Base-by-base conservation (phyloP, 768 basidiomycete species). In the Suillus weaverae region DNA sequence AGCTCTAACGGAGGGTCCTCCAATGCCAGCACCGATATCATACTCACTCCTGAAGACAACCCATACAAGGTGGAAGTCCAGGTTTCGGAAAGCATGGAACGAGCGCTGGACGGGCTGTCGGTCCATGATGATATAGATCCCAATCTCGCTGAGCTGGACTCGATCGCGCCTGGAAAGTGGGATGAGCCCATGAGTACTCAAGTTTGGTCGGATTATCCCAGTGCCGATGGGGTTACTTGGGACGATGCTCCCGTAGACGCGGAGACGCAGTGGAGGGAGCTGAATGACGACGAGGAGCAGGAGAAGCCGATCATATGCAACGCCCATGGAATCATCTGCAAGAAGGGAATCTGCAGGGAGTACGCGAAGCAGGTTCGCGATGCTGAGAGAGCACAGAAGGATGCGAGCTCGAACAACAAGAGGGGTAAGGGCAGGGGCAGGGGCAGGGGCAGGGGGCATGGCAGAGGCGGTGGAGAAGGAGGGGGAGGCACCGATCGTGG, bases 321-420 rank as follows among this genome's bases (percentile, higher is more conserved):
- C 1, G 75, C 72, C 35, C 79, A 80, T 54, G 76, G 76, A 11
- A 50, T 66, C 33, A 70, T 79, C 16, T 80, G 79, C 69, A 77
- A 69, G 64, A 77, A 76, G 66, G 76, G 78, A 61, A 79, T 80
- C 53, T 80, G 79, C 41, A 62, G 57, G 59, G 74, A 74, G 63
- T 77, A 78, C 54, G 75, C 74, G 2, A 69, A n/a, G 38, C 72
- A 74, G 65, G 11, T 70, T 22, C 72, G 75, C 30, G 48, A 64
- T 1, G 3, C 53, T 5, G 70, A 69, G 54, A 64, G 68, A 32
- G 70, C 66, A 11, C 62, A 66, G 64, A 70, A 68, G 64, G 71
- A 30, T 61, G 65, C 67, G 2, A 6, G 3, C 39, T 32, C 20
- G 30, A 20, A 20, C 9, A 16, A 54, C 36, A 75, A 75, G 62